Percentiles rank a stretch among this genome's conserved stretches.
Conservation (phyloP, 1,139 yeast species). For the Geotrichum bryndzae region DNA sequence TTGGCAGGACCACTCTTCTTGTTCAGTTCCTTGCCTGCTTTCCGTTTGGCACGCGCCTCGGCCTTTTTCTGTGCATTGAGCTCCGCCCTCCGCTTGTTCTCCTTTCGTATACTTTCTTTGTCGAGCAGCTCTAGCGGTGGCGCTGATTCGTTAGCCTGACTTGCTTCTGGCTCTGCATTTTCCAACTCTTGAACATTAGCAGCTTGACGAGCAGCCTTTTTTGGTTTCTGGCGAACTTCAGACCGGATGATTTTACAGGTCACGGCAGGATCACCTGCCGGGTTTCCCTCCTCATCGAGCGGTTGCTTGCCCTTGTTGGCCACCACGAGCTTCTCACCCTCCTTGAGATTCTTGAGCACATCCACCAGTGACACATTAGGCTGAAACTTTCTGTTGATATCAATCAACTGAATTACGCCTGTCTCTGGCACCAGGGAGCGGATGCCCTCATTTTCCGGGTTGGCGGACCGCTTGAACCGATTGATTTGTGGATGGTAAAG, state of each 20-base stretch:
- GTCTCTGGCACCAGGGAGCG: constrained; percentile 24
- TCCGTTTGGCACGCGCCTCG: constrained; percentile 17
- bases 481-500: background rate
- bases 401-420: constrained; percentile 26
- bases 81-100: constrained; percentile 12
- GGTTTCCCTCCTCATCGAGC: constrained; percentile 18
- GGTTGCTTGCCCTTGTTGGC: constrained; percentile 20
- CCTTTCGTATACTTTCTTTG: constrained; percentile 12
- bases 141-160: background rate
- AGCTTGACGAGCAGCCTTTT: background rate
- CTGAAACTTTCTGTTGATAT: constrained; percentile 20
- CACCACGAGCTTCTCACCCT: constrained; percentile 21
- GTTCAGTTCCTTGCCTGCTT: constrained; percentile 17
- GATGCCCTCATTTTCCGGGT: constrained; percentile 19
- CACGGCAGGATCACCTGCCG: constrained; percentile 6
- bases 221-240: background rate
- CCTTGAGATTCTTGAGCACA: constrained; percentile 5
- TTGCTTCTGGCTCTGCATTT: background rate
- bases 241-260: constrained; percentile 9
- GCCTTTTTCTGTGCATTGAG: constrained; percentile 1
- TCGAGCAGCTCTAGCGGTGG: background rate
- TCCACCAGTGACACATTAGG: constrained; percentile 18
- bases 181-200: background rate
- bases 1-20: constrained; percentile 25
- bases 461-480: background rate